Percentiles rank a stretch among this genome's conserved stretches.
phyloP scores from a whole-genome alignment of 352 stramenopile species.

The Globisporangium echinulatum region DNA sequence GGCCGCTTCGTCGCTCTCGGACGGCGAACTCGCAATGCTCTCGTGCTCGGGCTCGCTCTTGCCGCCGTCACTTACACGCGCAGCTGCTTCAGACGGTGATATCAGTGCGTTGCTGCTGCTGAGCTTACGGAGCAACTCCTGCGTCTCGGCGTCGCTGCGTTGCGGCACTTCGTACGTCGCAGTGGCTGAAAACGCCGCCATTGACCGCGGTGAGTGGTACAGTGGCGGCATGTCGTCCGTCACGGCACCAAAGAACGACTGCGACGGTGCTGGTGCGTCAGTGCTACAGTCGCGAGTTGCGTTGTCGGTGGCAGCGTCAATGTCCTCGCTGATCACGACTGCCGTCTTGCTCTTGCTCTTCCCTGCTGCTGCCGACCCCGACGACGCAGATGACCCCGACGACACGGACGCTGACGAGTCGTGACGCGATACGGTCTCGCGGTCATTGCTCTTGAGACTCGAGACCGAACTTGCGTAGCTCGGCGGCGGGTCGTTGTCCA shows the following conservation, averaged over 20 bases:
- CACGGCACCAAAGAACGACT: slow-evolving; percentile 13
- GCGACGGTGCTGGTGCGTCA: not conserved
- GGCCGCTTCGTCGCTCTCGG: not conserved
- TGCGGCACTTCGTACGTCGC: slow-evolving; percentile 14
- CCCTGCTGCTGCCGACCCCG: not conserved
- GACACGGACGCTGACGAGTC: slow-evolving; percentile 1
- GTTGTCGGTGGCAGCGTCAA: not conserved
- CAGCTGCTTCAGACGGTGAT: too few species aligned
- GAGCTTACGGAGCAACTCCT: slow-evolving; percentile 15
- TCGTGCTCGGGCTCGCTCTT: slow-evolving; percentile 15
- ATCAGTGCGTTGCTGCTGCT: not conserved
- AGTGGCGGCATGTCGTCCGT: slow-evolving; percentile 5
- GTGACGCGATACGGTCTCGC: not conserved
- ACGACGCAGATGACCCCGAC: not conserved
- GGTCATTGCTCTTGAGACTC: not conserved
- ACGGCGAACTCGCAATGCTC: not conserved
- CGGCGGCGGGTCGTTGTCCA: slow-evolving; percentile 4
- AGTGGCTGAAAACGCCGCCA: slow-evolving; percentile 8
- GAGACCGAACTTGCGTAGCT: slow-evolving; percentile 9
- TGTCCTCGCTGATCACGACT: not conserved
- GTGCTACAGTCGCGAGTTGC: not conserved
- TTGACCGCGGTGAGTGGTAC: slow-evolving; percentile 8
- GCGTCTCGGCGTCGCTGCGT: slow-evolving; percentile 6
- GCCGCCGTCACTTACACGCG: not conserved
- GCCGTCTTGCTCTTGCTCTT: not conserved